Base-by-base conservation (phyloP, 331 rosid species). In the Telfairia occidentalis region DNA sequence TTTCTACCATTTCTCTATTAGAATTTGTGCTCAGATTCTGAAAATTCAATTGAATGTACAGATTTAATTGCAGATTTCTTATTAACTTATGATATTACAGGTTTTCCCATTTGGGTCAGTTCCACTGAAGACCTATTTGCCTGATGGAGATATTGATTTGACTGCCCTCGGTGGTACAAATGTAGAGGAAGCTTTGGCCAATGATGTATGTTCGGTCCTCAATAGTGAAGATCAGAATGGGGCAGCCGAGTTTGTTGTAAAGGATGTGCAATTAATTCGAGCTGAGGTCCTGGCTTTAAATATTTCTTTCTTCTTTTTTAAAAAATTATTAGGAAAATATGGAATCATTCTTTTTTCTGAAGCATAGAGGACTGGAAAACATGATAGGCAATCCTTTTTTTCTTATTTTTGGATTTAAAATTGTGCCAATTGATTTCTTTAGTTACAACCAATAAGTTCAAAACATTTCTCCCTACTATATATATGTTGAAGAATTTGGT, bases 111-210 rank as follows among this genome's bases (percentile, higher is more conserved):
- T 86, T 84, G 98, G 98, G 23, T 93, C 98, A 13, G 97, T 93
- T 77, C 98, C 97, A 5, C 64, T 93, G 40, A 93, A 88, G 85
- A 93, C 98, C 9, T 93, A 90, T 82, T 91, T 93, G 76, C 98
- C 98, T 7, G 98, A 90, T 79, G 98, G 98, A 37, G 98, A 93
- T 87, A 89, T 93, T 84, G 98, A 93, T 85, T 79, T 93, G 81
- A 90, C 98, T 55, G 94, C 92, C 73, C 82, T 93, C 67, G 84
- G 92, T 48, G 77, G 73, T 85, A 79, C 85, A 19, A 89, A 86
- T 82, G 46, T 84, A 23, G 98, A 90, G 77, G 97, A 93, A 77
- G 86, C 90, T 77, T 82, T 93, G 82, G 94, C 89, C 64, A 81
- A 73, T 49, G 86, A 84, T 35, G 96, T 93, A 69, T 90, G 79